phyloP scores from a whole-genome alignment of 345 rosid genomes.

The Cardamine resedifolia region DNA sequence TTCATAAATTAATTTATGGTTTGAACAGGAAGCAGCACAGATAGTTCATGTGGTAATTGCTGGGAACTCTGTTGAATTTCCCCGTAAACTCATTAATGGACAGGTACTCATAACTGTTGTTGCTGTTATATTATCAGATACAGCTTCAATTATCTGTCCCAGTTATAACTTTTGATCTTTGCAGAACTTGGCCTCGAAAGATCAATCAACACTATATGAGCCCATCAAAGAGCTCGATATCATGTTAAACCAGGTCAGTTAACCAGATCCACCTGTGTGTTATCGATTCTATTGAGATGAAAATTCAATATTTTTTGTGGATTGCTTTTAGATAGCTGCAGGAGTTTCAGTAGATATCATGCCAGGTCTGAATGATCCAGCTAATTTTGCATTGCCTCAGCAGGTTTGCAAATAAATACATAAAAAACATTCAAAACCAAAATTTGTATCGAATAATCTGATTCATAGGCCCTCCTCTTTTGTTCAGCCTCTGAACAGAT shows the following conservation, averaged over 20 bases:
- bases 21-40: slow-evolving; percentile 71
- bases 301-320: slow-evolving; percentile 13
- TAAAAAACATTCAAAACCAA: not conserved
- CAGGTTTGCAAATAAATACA: slow-evolving; percentile 57
- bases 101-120: slow-evolving; percentile 50
- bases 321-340: slow-evolving; percentile 71
- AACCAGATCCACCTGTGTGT: slow-evolving; percentile 1
- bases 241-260: slow-evolving; percentile 72
- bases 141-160: not conserved
- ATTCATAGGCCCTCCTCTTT: slow-evolving; percentile 19
- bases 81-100: slow-evolving; percentile 63
- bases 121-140: not conserved
- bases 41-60: slow-evolving; percentile 90
- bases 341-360: slow-evolving; percentile 87
- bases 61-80: slow-evolving; percentile 89
- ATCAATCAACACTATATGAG: slow-evolving; percentile 73
- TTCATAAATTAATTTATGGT: slow-evolving; percentile 23
- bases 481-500: slow-evolving; percentile 79
- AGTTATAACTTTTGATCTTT: slow-evolving; percentile 13
- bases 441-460: not conserved
- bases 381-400: slow-evolving; percentile 91
- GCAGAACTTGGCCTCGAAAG: slow-evolving; percentile 80
- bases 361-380: slow-evolving; percentile 94
- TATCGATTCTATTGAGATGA: not conserved
- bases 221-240: slow-evolving; percentile 87